These are phyloP conservation scores for Serendipita vermifera DNA, from an alignment of 768 basidiomycete species.

Conservation along the genomic window DNA sequence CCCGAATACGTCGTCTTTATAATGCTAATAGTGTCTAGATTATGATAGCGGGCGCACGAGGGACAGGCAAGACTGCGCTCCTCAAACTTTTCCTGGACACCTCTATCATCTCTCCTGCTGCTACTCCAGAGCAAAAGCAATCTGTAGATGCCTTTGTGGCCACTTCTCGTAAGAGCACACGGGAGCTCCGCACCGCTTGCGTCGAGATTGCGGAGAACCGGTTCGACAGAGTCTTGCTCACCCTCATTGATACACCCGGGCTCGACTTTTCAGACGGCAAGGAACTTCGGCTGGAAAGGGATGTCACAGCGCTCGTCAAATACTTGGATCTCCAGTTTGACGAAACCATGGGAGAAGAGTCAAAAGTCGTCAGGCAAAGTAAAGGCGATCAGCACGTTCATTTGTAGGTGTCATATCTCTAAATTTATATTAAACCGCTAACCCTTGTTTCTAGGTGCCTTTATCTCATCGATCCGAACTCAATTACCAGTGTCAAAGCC, in stretches of 20 bases:
- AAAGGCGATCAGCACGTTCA: conserved; percentile 86
- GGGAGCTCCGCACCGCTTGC: conserved; percentile 50
- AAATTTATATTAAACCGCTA: conserved; percentile 11
- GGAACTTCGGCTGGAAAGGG: conserved; percentile 67
- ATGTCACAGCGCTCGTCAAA: conserved; percentile 59
- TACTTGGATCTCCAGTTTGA: conserved; percentile 72
- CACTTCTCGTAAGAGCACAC: conserved; percentile 44
- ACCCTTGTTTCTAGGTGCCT: conserved; percentile 62
- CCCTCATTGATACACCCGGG: conserved; percentile 78
- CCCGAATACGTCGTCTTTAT: not conserved
- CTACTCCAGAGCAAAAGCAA: conserved; percentile 59
- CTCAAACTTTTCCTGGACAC: conserved; percentile 71
- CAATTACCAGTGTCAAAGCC: conserved; percentile 44
- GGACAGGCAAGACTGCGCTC: conserved; percentile 77
- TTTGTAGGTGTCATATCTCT: conserved; percentile 38
- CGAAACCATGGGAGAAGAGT: conserved; percentile 83
- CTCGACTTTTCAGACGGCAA: conserved; percentile 60
- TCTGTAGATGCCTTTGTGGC: conserved; percentile 53
- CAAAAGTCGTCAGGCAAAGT: conserved; percentile 74
- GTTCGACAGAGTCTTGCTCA: conserved; percentile 63
- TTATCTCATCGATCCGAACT: conserved; percentile 70
- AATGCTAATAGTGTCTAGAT: not conserved
- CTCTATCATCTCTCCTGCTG: conserved; percentile 63
- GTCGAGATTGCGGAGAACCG: conserved; percentile 72
- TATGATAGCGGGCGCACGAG: conserved; percentile 61